Percentiles rank a stretch among this genome's conserved stretches.
Evolutionary conservation across 371 early-diverging fungal genomes (phyloP).

Genomic region (Actinomortierella ambigua): DNA sequence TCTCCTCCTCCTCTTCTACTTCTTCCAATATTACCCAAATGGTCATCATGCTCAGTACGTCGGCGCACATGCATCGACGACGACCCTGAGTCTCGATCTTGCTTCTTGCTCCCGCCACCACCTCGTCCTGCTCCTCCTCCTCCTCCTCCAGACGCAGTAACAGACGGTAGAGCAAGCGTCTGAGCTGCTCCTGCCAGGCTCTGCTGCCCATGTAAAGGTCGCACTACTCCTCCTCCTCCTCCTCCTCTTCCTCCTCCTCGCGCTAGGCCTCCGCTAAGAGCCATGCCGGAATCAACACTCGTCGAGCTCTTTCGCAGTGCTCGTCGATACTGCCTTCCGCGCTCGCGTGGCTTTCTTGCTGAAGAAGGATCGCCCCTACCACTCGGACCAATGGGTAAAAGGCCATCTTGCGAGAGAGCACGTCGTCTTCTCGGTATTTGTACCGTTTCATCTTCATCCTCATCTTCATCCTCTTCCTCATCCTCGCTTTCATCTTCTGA

Average conservation of each 20-base stretch:
- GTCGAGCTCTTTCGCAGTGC: too few relatives aligned
- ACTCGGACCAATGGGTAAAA: too few relatives aligned
- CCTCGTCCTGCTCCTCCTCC: slow-evolving; percentile 3
- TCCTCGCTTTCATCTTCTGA: slow-evolving; percentile 12
- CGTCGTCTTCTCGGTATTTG: too few relatives aligned
- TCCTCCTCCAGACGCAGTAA: neutral
- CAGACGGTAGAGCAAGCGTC: too few relatives aligned
- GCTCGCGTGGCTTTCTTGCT: too few relatives aligned
- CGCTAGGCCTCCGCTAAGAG: slow-evolving; percentile 1
- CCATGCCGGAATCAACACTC: too few relatives aligned
- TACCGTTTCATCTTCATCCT: neutral
- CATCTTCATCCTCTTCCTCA: slow-evolving; percentile 20
- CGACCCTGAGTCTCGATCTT: neutral
- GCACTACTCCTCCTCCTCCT: slow-evolving; percentile 3
- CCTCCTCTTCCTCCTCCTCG: slow-evolving; percentile 15
- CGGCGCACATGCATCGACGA: slow-evolving; percentile 19
- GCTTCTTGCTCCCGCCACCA: neutral
- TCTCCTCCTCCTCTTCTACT: neutral
- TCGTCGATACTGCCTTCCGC: too few relatives aligned
- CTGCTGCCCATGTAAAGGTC: slow-evolving; percentile 3
- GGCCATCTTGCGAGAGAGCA: too few relatives aligned
- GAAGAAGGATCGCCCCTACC: too few relatives aligned
- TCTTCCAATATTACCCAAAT: slow-evolving; percentile 10
- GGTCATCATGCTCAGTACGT: slow-evolving; percentile 29
- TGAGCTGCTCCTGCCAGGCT: slow-evolving; percentile 5